Evolutionary conservation across 805 yeast species (phyloP).

Genomic region (Zygotorulaspora danielsina): DNA sequence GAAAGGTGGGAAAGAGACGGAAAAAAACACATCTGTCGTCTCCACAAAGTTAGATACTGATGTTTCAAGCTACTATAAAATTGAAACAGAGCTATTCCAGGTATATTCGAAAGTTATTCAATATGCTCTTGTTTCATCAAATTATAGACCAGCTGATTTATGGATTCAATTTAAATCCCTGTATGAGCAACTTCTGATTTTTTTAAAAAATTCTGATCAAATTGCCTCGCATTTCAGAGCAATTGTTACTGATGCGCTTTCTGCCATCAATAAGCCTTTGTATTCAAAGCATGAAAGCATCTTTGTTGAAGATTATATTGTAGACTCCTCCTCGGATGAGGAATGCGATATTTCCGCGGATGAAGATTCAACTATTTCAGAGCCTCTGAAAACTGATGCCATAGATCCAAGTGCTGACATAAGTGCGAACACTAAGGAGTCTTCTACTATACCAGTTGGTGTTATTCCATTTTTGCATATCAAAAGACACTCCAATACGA

Average conservation of each 20-base stretch:
- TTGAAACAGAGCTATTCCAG: constrained; percentile 17
- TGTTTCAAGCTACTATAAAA: constrained; percentile 18
- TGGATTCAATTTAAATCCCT: constrained; percentile 17
- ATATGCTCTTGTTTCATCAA: constrained; percentile 14
- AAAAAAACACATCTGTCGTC: constrained; percentile 9
- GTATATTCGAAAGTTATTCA: constrained; percentile 19
- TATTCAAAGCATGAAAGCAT: constrained; percentile 10
- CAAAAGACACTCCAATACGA: constrained; percentile 50
- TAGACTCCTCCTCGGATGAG: constrained; percentile 18
- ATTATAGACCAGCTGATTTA: constrained; percentile 11
- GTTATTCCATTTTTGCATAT: constrained; percentile 80
- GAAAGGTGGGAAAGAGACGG: constrained; percentile 1
- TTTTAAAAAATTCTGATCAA: constrained; percentile 18
- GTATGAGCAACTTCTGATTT: constrained; percentile 18
- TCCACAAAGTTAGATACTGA: constrained; percentile 15
- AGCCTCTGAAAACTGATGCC: neutral
- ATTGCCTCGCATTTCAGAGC: constrained; percentile 18
- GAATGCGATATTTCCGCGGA: constrained; percentile 6
- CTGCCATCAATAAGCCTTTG: constrained; percentile 15
- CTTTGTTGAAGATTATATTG: constrained; percentile 10
- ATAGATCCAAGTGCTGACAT: neutral
- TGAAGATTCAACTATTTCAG: neutral
- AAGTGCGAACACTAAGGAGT: neutral
- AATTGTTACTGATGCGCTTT: constrained; percentile 17
- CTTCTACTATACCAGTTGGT: constrained; percentile 49